A percentile compares a stretch with the other conserved stretches of the same genome.
phyloP scores from a whole-genome alignment of 2,329 filamentous ascomycete species.

The Cordyceps cicadae region DNA sequence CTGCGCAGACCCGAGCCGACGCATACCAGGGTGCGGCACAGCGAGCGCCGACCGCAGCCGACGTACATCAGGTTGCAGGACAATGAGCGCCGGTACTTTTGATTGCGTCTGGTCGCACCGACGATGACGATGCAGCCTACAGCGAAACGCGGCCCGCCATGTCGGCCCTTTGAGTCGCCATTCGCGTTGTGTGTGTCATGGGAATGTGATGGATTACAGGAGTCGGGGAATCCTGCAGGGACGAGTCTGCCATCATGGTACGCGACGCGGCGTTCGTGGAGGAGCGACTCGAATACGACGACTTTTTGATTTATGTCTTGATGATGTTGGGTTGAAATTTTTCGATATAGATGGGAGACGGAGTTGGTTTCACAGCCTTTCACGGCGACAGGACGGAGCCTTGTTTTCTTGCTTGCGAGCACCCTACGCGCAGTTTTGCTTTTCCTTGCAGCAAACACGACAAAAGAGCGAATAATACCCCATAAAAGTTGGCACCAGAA shows the following conservation, averaged over 20 bases:
- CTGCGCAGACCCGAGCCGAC: constrained; percentile 19
- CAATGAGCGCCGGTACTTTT: too few relatives aligned
- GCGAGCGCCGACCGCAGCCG: not conserved
- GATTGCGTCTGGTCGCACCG: too few relatives aligned
- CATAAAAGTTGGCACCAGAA: not conserved
- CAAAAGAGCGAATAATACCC: not conserved
- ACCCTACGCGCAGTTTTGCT: too few relatives aligned
- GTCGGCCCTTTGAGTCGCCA: too few relatives aligned
- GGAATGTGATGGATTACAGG: not conserved
- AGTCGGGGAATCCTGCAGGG: not conserved
- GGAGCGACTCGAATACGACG: not conserved
- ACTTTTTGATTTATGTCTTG: not conserved
- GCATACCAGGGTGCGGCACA: not conserved
- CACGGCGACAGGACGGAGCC: too few relatives aligned
- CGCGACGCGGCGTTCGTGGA: not conserved
- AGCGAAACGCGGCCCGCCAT: too few relatives aligned
- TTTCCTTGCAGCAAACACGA: too few relatives aligned
- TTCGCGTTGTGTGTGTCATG: too few relatives aligned
- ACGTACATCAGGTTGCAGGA: too few relatives aligned
- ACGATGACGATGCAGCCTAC: too few relatives aligned
- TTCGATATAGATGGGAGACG: not conserved
- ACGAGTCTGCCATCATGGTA: too few relatives aligned
- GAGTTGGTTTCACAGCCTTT: not conserved
- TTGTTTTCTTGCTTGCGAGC: too few relatives aligned
- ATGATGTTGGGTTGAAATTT: not conserved